Evolutionary conservation across 2,329 filamentous ascomycete species (phyloP), one percentile per base, ranked within the genome.

Genomic region (Diaporthe vexans): DNA sequence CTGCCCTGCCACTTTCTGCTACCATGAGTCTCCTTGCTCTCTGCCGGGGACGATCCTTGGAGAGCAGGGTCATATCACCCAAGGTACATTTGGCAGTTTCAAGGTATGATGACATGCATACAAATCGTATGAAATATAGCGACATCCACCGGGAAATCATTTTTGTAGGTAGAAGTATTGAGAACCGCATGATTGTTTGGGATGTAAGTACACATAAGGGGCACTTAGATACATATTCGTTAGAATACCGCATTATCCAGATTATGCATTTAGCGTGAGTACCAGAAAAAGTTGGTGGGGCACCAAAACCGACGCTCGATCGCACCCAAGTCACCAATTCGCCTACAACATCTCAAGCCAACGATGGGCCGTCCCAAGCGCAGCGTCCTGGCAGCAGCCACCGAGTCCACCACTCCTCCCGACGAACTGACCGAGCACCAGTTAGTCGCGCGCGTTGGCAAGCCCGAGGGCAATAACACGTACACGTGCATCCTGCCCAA

Each of bases 401-500:
- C 95, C 81, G 93, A 94, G 82, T 88, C 91, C 2, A 86, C 87
- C 51, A 90, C 88, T 2, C 91, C 92, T 15, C 91, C 91, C 1
- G 85, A 86, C 61, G 80, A 83, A 87, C 92, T 86, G 81, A 91
- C 84, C 82, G 86, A 81, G 82, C 93, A 81, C 86, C 95, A 86
- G 80, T 87, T 87, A 69, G 90, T 99, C 75, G 95, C 94, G 24
- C 93, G 92, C 73, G 92, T 98, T 74, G 85, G 94, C 80, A 94
- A 94, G 82, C 93, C 93, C 57, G 93, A 95, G 78, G 96, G 96
- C 78, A 98, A 98, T 85, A 97, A 94, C 83, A 88, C 97, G 56
- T 98, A 97, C 87, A 90, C 90, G 57, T 94, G 96, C 80, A 88
- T 92, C 80, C 86, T 95, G 40, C 91, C 95, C 33, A 88, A 88